These are phyloP conservation scores for Magnusiomyces clavatus DNA, from an alignment of 1,139 yeast species.

Conservation along the genomic window DNA sequence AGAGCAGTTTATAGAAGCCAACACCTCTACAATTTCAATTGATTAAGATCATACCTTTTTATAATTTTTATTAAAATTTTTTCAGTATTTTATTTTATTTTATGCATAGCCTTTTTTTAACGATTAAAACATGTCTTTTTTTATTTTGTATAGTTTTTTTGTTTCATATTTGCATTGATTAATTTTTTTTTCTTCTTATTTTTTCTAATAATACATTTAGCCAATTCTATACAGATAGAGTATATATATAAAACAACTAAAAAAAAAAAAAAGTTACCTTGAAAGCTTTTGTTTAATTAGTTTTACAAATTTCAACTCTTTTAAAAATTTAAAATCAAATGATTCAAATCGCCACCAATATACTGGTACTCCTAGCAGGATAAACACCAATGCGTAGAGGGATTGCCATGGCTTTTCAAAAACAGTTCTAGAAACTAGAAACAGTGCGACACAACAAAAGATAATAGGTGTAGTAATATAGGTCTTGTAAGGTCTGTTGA, in stretches of 20 bases:
- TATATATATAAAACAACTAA: no score
- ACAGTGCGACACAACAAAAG: slow-evolving; percentile 35
- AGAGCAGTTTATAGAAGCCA: no score
- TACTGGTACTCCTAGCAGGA: slow-evolving; percentile 30
- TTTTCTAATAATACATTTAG: no score
- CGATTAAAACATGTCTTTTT: no score
- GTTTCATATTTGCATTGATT: no score
- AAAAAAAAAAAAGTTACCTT: no score
- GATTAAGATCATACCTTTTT: neutral
- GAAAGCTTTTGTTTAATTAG: no score
- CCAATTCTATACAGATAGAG: no score
- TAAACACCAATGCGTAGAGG: slow-evolving; percentile 26
- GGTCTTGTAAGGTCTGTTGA: slow-evolving; percentile 34
- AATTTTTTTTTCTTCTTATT: no score
- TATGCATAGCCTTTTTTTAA: no score
- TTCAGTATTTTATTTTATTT: no score
- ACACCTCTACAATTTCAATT: neutral
- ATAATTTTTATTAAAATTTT: neutral
- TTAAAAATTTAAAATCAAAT: neutral
- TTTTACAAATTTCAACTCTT: neutral
- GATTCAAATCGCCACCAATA: slow-evolving; percentile 24
- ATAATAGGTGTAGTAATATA: slow-evolving; percentile 33
- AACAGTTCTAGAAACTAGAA: slow-evolving; percentile 31
- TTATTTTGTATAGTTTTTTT: no score
- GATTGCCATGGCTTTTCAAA: slow-evolving; percentile 32